phyloP scores from a whole-genome alignment of 192 early-diverging fungal species.

The Coemansia sp. region DNA sequence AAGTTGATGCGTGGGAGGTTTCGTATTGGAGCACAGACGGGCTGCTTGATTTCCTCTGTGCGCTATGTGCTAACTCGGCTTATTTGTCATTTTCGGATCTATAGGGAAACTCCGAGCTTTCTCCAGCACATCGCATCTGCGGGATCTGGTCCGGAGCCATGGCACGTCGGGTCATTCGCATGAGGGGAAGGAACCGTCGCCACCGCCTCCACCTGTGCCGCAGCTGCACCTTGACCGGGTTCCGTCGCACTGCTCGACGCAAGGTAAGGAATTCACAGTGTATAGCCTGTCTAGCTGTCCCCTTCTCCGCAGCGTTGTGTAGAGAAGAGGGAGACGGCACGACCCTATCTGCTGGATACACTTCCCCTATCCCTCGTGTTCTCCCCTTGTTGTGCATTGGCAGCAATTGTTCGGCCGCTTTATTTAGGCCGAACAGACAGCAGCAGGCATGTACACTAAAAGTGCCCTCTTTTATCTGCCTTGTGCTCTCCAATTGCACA shows the following conservation, averaged over 20 bases:
- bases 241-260: constrained; percentile 23
- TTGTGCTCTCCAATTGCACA: background rate
- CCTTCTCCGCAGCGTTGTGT: background rate
- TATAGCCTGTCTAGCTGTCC: too few species aligned
- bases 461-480: background rate
- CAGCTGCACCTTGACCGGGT: constrained; percentile 20
- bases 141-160: constrained; percentile 44
- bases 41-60: constrained; percentile 1
- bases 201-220: constrained; percentile 42
- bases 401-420: background rate
- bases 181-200: constrained; percentile 18
- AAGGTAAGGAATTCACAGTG: constrained; percentile 15
- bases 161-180: constrained; percentile 12
- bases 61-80: background rate
- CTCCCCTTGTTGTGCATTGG: background rate
- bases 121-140: constrained; percentile 50
- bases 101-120: constrained; percentile 53
- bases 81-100: background rate
- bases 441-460: background rate
- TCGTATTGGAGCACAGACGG: constrained; percentile 7
- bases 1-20: constrained; percentile 11
- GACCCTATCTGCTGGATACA: background rate
- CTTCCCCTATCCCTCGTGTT: background rate
- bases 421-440: background rate
- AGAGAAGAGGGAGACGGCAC: background rate